A percentile compares a stretch with the other conserved stretches of the same genome.
These are phyloP conservation scores for Salvia miltiorrhiza DNA, from an alignment of 257 asterid genomes.

Conservation along the genomic window DNA sequence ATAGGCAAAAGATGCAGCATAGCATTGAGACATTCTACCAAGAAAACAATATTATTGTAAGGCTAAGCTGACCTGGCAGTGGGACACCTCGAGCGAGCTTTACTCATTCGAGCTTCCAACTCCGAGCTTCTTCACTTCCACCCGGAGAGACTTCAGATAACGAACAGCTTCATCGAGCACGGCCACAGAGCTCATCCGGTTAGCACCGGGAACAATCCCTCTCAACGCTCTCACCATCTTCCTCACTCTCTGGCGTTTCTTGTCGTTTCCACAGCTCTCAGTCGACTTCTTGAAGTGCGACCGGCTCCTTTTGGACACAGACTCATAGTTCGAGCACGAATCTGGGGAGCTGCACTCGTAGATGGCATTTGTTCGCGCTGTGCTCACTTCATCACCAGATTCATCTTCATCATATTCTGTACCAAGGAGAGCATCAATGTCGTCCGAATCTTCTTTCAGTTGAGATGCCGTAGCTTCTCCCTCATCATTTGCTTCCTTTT, in stretches of 20 bases:
- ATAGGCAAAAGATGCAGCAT: not conserved
- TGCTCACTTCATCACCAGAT: conserved; percentile 66
- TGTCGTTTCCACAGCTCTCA: conserved; percentile 27
- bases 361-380: conserved; percentile 55
- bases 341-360: conserved; percentile 57
- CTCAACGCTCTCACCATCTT: conserved; percentile 65
- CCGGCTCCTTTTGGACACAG: conserved; percentile 38
- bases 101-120: conserved; percentile 26
- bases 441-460: conserved; percentile 65
- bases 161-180: conserved; percentile 84
- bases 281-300: conserved; percentile 26
- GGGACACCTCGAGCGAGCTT: not conserved
- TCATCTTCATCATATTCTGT: conserved; percentile 47
- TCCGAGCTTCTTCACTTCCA: conserved; percentile 71
- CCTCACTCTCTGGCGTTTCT: conserved; percentile 47
- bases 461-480: conserved; percentile 29
- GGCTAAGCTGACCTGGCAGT: not conserved
- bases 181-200: conserved; percentile 56
- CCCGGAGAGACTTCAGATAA: conserved; percentile 71
- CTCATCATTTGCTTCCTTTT: conserved; percentile 24
- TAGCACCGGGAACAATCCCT: conserved; percentile 68
- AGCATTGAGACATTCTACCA: not conserved
- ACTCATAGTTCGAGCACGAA: conserved; percentile 57
- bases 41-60: too few relatives aligned
- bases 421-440: conserved; percentile 70